phyloP scores from a whole-genome alignment of 1,284 basidiomycete genomes.

The Kalmanozyma brasiliensis region DNA sequence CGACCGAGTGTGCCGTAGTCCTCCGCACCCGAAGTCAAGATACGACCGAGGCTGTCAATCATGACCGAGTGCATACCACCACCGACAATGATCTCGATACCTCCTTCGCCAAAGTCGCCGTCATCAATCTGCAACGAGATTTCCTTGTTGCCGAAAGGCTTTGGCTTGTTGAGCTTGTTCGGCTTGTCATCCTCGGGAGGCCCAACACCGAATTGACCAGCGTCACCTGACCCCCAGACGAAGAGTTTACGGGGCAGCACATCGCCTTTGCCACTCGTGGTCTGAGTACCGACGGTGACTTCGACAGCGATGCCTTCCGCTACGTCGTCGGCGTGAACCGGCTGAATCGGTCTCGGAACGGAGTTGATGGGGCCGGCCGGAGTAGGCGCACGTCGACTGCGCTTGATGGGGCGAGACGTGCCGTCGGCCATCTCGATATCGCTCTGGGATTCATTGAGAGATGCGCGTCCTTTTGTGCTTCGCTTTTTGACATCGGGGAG shows the following conservation, averaged over 20 bases:
- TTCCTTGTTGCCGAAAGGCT: conserved; percentile 57
- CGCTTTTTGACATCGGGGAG: conserved; percentile 41
- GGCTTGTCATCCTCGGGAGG: conserved; percentile 63
- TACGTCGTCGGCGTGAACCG: conserved; percentile 36
- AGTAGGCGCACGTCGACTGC: conserved; percentile 36
- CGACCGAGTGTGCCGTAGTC: conserved; percentile 88
- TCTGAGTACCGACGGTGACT: conserved; percentile 16
- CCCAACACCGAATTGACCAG: conserved; percentile 65
- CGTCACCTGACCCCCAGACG: conserved; percentile 66
- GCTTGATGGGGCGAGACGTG: conserved; percentile 36
- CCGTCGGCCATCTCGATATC: conserved; percentile 37
- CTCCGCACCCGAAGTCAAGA: conserved; percentile 83
- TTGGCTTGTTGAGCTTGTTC: conserved; percentile 62
- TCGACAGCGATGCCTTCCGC: conserved; percentile 34
- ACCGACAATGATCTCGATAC: conserved; percentile 58
- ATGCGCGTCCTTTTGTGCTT: conserved; percentile 17
- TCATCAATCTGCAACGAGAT: conserved; percentile 56
- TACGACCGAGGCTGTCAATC: conserved; percentile 59
- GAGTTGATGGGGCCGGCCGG: conserved; percentile 52
- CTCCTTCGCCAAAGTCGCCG: conserved; percentile 55
- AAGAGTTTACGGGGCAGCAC: conserved; percentile 62
- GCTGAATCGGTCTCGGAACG: conserved; percentile 32
- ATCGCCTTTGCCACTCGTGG: conserved; percentile 27
- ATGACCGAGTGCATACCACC: conserved; percentile 66
- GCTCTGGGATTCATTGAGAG: conserved; percentile 24